These are phyloP conservation scores for Paraurostyla sp. DNA, from an alignment of 73 alveolate genomes.

Conservation along the genomic window DNA sequence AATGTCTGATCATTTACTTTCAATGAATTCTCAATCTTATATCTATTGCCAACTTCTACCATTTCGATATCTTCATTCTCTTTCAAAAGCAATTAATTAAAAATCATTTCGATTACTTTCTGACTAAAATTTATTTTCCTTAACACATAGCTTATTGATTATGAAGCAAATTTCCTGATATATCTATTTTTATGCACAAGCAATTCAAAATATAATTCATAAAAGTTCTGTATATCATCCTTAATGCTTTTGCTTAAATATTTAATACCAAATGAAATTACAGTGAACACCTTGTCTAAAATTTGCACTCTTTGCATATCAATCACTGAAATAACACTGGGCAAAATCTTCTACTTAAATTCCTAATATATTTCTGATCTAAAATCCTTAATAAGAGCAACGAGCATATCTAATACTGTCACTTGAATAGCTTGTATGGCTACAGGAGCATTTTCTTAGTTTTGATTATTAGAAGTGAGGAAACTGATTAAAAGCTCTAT, in stretches of 20 bases:
- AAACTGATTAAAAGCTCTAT: neutral
- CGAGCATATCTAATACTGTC: constrained; percentile 53
- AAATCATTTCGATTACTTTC: neutral
- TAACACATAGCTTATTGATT: constrained; percentile 61
- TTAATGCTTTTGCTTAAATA: constrained; percentile 57
- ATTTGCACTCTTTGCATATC: constrained; percentile 53
- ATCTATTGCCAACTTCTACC: too few relatives aligned
- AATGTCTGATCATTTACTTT: neutral
- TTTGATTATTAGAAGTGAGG: neutral
- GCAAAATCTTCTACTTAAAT: constrained; percentile 35
- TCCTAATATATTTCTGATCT: constrained; percentile 65
- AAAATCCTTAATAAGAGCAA: constrained; percentile 65
- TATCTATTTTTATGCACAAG: constrained; percentile 49
- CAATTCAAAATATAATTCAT: constrained; percentile 38
- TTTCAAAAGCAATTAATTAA: neutral
- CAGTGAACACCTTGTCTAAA: constrained; percentile 62
- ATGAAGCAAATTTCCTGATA: constrained; percentile 67
- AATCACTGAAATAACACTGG: constrained; percentile 43
- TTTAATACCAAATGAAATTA: constrained; percentile 49
- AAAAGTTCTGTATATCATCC: constrained; percentile 55
- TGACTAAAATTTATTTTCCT: constrained; percentile 21
- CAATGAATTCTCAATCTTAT: neutral
- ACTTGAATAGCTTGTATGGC: constrained; percentile 25
- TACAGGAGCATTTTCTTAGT: neutral
- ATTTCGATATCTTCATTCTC: neutral